Base-by-base conservation (phyloP, 2,329 filamentous ascomycete genomes). In the Arthrocladium fulminans region DNA sequence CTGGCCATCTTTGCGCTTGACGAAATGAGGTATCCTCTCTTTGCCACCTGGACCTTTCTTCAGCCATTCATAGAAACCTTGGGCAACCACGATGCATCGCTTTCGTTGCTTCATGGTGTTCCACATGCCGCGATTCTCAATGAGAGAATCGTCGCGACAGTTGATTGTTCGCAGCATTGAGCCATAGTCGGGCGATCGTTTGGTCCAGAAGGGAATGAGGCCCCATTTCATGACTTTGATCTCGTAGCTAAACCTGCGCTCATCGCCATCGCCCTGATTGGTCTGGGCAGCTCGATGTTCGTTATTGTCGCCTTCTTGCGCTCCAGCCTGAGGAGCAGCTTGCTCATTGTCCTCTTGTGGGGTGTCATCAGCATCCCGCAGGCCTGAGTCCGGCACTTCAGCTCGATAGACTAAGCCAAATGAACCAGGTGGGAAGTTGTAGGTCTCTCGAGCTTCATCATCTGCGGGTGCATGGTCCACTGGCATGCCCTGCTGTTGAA, bases 221-320 rank as follows among this genome's bases (percentile, higher is more conserved):
- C 90, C 92, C 92, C 92, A 98, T 75, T 88, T 90, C 86, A 97
- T 97, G 2, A 81, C 75, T 63, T 96, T 88, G 7, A 98, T 71
- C 65, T 86, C 90, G 70, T 94, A 95, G 56, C 69, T 80, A 8
- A 74, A 73, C 50, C 69, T 63, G 2, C 6, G 8, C 37, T 35
- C 24, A 23, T 59, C 59, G 47, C 57, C 48, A 27, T 49, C 47
- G 37, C 57, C 42, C 8, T 45, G 52, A 35, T 44, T 39, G 45
- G 13, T 47, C 19, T 34, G 25, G 13, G 45, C 12, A 22, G 3
- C 12, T 19, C 12, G 39, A 39, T 48, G 35, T 24, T 40, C 38
- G 27, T 51, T 52, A 20, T 53, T 53, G n/a, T 51, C 13, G 25
- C 58, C 48, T 22, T 54, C 22, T 5, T 48, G 29, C 9, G 48